Evolutionary conservation across 345 rosid species (phyloP).

Genomic region (Xanthoceras sorbifolium): DNA sequence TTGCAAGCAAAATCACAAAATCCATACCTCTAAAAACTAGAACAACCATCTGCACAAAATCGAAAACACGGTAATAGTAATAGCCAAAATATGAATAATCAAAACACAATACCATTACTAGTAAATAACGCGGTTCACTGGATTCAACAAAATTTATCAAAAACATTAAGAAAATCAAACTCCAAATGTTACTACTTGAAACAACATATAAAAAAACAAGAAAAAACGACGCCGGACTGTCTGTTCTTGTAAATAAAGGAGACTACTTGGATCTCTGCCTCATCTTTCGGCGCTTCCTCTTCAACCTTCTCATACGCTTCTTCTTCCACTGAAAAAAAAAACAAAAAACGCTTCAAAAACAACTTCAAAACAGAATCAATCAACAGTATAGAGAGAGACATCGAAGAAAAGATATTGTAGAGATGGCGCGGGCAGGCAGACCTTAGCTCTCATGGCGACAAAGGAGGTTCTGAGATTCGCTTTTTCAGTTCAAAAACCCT

Average conservation of each 20-base stretch:
- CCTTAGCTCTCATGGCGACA: slow-evolving; percentile 91
- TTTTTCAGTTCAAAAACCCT: slow-evolving; percentile 25
- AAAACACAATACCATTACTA: slow-evolving; percentile 15
- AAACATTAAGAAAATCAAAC: not conserved
- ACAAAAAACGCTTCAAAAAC: not conserved
- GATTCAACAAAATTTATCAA: slow-evolving; percentile 3
- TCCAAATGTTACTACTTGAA: slow-evolving; percentile 1
- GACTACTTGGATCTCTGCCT: slow-evolving; percentile 95
- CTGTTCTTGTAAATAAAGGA: not conserved
- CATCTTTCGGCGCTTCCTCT: slow-evolving; percentile 99
- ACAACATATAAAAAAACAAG: slow-evolving; percentile 6
- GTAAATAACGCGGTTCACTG: not conserved
- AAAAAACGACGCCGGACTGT: not conserved
- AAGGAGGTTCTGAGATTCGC: not conserved
- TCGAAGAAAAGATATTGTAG: not conserved
- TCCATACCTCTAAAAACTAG: too few species aligned
- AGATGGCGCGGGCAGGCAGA: slow-evolving; percentile 1
- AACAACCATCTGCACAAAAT: not conserved
- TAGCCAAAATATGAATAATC: not conserved
- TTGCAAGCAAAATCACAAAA: too few species aligned
- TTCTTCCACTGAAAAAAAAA: slow-evolving; percentile 81
- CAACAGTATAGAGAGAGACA: not conserved
- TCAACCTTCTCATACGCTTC: slow-evolving; percentile 99
- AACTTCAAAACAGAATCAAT: not conserved
- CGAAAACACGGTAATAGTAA: not conserved